phyloP scores from a whole-genome alignment of 2,329 filamentous ascomycete species.

The Fusarium algeriense region DNA sequence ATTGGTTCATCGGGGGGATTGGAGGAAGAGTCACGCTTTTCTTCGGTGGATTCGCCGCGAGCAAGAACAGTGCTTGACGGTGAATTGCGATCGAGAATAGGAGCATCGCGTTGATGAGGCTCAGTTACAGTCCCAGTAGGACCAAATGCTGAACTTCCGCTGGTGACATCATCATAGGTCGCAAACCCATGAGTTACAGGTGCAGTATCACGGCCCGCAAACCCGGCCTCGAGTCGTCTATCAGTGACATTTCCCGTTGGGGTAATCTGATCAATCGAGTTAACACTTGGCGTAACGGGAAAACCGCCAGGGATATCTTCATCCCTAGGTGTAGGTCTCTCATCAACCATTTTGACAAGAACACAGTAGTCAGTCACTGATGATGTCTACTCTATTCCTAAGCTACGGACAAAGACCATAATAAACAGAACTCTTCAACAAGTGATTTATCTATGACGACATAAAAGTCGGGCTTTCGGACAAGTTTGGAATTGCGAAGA shows the following conservation, averaged over 20 bases:
- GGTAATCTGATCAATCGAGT: slow-evolving; percentile 21
- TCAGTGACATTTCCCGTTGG: slow-evolving; percentile 12
- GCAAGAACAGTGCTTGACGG: slow-evolving; percentile 29
- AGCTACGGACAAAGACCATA: neutral
- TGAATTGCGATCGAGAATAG: neutral
- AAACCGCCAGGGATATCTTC: slow-evolving; percentile 47
- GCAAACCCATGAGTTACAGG: neutral
- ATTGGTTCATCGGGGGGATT: slow-evolving; percentile 24
- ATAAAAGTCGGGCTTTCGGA: slow-evolving; percentile 34
- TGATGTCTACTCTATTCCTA: neutral
- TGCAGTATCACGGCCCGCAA: slow-evolving; percentile 13
- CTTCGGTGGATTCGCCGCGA: neutral
- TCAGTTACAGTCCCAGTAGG: slow-evolving; percentile 1
- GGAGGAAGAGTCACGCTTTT: neutral
- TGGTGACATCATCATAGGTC: slow-evolving; percentile 10
- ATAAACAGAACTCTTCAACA: slow-evolving; percentile 2
- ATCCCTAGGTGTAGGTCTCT: slow-evolving; percentile 41
- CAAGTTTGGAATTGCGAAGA: slow-evolving; percentile 21
- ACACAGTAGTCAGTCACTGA: neutral
- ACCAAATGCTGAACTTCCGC: slow-evolving; percentile 10
- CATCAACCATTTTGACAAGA: slow-evolving; percentile 32
- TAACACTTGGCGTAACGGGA: slow-evolving; percentile 42
- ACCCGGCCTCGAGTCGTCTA: slow-evolving; percentile 29
- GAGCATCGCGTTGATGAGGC: neutral
- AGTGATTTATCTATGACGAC: slow-evolving; percentile 36